phyloP scores from a whole-genome alignment of 768 basidiomycete species.

The Suillus tomentosus region DNA sequence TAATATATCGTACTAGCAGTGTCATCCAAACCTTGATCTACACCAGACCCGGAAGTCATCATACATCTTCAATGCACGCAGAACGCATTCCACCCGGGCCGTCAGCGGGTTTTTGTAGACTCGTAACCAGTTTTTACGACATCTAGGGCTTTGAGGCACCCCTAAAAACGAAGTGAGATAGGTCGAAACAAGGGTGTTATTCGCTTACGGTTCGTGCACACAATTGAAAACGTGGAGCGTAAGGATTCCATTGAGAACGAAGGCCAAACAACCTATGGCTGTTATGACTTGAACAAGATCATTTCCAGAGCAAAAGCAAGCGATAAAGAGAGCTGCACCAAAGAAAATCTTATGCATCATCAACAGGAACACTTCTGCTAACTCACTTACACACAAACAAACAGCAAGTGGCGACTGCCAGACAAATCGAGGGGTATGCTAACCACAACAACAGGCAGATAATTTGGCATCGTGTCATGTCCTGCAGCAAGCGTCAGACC shows the following conservation, averaged over 20 bases:
- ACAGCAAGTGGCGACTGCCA: background rate
- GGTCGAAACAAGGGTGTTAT: background rate
- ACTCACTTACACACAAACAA: conserved; percentile 2
- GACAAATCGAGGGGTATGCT: background rate
- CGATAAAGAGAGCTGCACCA: background rate
- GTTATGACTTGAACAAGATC: background rate
- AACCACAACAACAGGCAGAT: background rate
- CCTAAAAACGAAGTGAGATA: background rate
- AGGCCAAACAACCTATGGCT: too few species aligned
- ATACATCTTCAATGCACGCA: background rate
- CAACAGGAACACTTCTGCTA: background rate
- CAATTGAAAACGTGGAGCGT: background rate
- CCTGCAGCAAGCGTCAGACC: background rate
- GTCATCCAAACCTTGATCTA: background rate
- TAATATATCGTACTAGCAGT: background rate
- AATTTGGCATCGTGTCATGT: background rate
- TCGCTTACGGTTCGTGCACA: background rate
- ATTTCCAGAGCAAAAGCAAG: background rate
- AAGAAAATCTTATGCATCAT: background rate
- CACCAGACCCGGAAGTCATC: background rate
- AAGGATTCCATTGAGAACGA: background rate
- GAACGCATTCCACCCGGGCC: too few species aligned
- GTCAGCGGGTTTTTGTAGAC: too few species aligned
- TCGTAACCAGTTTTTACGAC: too few species aligned
- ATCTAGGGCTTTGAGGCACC: too few species aligned